These are phyloP conservation scores for Penicillium verrucosum DNA, from an alignment of 2,329 filamentous ascomycete species.

Conservation along the genomic window DNA sequence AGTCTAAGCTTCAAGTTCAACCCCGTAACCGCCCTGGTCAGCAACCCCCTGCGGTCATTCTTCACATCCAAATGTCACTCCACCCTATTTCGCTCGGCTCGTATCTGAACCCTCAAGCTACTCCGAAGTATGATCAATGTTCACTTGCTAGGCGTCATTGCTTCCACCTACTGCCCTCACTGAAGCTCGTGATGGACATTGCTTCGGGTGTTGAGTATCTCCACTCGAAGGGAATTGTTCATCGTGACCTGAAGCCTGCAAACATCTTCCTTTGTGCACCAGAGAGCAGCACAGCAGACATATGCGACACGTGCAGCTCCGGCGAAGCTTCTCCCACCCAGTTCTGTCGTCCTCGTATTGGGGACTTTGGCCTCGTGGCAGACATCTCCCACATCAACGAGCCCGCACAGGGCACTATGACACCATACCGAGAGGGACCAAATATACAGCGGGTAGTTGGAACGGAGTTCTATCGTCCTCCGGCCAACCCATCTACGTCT, in stretches of 20 bases:
- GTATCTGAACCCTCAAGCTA: constrained; percentile 49
- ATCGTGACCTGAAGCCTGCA: constrained; percentile 66
- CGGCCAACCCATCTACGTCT: constrained; percentile 21
- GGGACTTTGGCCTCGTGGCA: constrained; percentile 65
- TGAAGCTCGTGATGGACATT: constrained; percentile 58
- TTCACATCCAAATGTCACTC: constrained; percentile 68
- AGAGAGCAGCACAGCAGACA: constrained; percentile 47
- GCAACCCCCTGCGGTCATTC: constrained; percentile 44
- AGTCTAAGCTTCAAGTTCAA: constrained; percentile 33
- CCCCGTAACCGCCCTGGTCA: constrained; percentile 21
- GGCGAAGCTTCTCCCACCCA: constrained; percentile 27
- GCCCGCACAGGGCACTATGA: constrained; percentile 18
- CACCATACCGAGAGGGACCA: constrained; percentile 18
- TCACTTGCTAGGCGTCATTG: constrained; percentile 51
- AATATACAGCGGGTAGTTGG: constrained; percentile 50
- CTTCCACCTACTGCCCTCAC: constrained; percentile 58
- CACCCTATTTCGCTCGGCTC: constrained; percentile 61
- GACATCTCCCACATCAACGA: constrained; percentile 47
- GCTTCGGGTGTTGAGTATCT: constrained; percentile 64
- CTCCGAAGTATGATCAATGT: constrained; percentile 16
- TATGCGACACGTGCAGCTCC: constrained; percentile 46
- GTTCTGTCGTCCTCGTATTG: constrained; percentile 59
- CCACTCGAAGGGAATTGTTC: constrained; percentile 59
- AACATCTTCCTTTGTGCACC: constrained; percentile 62
- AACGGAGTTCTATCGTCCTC: constrained; percentile 61